Conservation (phyloP, 495 filamentous ascomycete genomes). For the Cryomyces minteri region DNA sequence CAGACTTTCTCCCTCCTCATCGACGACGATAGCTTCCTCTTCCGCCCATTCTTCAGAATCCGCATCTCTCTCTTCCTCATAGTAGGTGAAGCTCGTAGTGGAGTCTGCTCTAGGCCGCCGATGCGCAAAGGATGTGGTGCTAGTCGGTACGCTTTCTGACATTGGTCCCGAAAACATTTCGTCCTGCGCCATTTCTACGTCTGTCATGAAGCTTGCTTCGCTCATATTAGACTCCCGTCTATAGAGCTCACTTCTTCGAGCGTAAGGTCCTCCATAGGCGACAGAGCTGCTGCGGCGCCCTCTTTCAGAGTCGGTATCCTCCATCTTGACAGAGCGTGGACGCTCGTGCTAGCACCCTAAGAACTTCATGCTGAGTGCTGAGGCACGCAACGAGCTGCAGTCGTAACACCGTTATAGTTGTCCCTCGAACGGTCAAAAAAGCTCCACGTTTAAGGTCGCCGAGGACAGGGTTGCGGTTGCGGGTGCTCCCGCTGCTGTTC, state of each 20-base stretch:
- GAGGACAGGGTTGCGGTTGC: too few relatives aligned
- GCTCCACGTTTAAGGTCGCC: too few relatives aligned
- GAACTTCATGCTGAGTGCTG: too few relatives aligned
- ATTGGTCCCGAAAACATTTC: conserved; percentile 92
- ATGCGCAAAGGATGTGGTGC: conserved; percentile 72
- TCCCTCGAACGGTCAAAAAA: too few relatives aligned
- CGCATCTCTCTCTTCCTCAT: conserved; percentile 29
- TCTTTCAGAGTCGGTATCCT: too few relatives aligned
- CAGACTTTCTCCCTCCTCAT: conserved; percentile 33
- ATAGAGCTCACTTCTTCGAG: background rate
- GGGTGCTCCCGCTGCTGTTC: too few relatives aligned
- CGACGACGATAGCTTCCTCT: conserved; percentile 29
- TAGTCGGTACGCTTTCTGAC: conserved; percentile 86
- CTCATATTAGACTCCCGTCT: conserved; percentile 60
- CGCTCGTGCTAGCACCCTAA: too few relatives aligned
- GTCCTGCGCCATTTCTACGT: conserved; percentile 98
- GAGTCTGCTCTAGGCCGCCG: conserved; percentile 59
- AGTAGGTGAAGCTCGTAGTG: conserved; percentile 77
- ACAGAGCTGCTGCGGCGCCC: background rate
- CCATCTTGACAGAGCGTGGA: too few relatives aligned
- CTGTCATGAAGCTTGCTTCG: conserved; percentile 70
- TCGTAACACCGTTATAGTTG: too few relatives aligned
- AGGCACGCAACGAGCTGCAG: too few relatives aligned
- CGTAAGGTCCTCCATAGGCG: background rate
- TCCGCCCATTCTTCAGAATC: conserved; percentile 28